A percentile compares a stretch with the other conserved stretches of the same genome.
Evolutionary conservation across 2,329 filamentous ascomycete genomes (phyloP).

Genomic region (Phoma sp.): DNA sequence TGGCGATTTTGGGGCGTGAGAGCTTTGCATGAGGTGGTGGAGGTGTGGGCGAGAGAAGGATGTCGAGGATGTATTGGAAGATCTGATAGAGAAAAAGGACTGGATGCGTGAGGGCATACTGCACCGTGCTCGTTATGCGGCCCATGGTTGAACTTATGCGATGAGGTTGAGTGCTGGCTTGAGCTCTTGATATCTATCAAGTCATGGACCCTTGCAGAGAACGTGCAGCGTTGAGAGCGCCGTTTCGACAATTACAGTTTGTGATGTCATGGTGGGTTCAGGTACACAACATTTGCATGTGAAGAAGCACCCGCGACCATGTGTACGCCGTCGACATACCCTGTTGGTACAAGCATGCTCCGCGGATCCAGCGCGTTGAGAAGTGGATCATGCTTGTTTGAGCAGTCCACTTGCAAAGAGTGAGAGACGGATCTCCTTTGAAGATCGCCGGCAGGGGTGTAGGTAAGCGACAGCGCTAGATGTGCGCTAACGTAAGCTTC

Average conservation of each 20-base stretch:
- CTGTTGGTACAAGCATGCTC: neutral
- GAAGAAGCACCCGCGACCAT: conserved; percentile 16
- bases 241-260: conserved; percentile 18
- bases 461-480: conserved; percentile 15
- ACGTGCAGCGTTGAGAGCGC: conserved; percentile 18
- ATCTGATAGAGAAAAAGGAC: conserved; percentile 69
- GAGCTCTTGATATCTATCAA: neutral
- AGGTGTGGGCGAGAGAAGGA: conserved; percentile 72
- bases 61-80: conserved; percentile 68
- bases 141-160: conserved; percentile 24
- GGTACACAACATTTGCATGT: conserved; percentile 23
- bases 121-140: conserved; percentile 19
- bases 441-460: conserved; percentile 10
- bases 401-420: no score
- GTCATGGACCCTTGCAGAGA: conserved; percentile 4
- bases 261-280: conserved; percentile 33
- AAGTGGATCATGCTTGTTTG: no score
- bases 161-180: neutral
- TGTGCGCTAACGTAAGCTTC: conserved; percentile 1
- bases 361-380: no score
- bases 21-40: conserved; percentile 65
- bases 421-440: neutral
- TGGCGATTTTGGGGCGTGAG: conserved; percentile 63
- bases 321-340: neutral
- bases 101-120: conserved; percentile 47